A percentile compares a stretch with the other conserved stretches of the same genome.
Conservation (phyloP, 441 rosid species). For the Macaranga tanarius region DNA sequence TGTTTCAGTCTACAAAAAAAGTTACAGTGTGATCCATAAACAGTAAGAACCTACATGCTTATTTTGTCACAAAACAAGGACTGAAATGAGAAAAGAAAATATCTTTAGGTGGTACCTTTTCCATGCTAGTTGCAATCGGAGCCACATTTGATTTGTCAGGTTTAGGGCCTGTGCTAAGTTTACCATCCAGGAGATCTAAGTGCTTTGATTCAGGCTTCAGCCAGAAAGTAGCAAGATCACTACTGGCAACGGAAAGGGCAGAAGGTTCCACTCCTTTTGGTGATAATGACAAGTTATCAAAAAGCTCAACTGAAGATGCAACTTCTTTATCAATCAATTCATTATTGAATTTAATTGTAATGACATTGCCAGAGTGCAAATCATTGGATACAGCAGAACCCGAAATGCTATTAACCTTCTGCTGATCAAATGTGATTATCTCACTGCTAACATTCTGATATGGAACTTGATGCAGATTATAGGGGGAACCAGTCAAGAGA, state of each 20-base stretch:
- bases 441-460: conserved; percentile 12
- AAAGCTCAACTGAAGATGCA: conserved; percentile 28
- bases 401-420: conserved; percentile 9
- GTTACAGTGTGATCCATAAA: neutral
- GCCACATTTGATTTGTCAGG: conserved; percentile 23
- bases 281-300: conserved; percentile 33
- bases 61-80: neutral
- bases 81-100: conserved; percentile 6
- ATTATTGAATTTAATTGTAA: neutral
- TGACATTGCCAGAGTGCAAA: neutral
- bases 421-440: conserved; percentile 14
- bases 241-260: conserved; percentile 14
- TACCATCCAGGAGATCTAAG: conserved; percentile 17
- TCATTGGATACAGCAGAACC: conserved; percentile 20
- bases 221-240: conserved; percentile 14
- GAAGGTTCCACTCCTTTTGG: conserved; percentile 26
- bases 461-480: conserved; percentile 2
- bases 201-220: conserved; percentile 22
- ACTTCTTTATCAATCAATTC: conserved; percentile 9
- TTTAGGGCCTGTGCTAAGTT: conserved; percentile 17
- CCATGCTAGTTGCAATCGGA: conserved; percentile 7
- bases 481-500: conserved; percentile 26
- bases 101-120: conserved; percentile 26
- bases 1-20: conserved; percentile 23
- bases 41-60: neutral